Conservation (phyloP, 2,329 filamentous ascomycete species). For the Fusarium drepaniforme region DNA sequence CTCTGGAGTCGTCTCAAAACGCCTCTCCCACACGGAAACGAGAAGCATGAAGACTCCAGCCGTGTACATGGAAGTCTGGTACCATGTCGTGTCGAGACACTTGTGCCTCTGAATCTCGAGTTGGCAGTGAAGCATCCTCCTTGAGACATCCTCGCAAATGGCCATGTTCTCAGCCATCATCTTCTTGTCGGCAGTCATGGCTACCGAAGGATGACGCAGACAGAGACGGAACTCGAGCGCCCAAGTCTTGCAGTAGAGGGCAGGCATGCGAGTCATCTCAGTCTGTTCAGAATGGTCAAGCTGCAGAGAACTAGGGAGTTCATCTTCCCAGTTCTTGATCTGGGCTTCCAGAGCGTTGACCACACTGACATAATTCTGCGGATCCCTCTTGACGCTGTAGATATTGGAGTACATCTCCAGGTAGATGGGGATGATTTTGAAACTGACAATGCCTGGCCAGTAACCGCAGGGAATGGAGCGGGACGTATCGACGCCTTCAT, state of each 20-base stretch:
- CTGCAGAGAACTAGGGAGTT: conserved; percentile 71
- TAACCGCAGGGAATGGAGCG: conserved; percentile 73
- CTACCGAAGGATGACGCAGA: conserved; percentile 72
- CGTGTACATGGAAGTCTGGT: conserved; percentile 78
- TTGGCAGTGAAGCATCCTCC: conserved; percentile 72
- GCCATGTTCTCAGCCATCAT: conserved; percentile 72
- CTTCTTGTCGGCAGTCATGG: conserved; percentile 64
- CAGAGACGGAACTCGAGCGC: conserved; percentile 70
- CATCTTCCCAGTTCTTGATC: conserved; percentile 71
- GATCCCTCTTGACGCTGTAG: conserved; percentile 76
- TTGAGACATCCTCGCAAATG: conserved; percentile 75
- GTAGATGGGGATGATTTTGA: conserved; percentile 74
- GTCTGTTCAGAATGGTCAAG: conserved; percentile 56
- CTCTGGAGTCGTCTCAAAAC: conserved; percentile 67
- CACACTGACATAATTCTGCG: conserved; percentile 72
- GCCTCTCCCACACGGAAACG: conserved; percentile 76
- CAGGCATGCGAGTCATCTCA: conserved; percentile 61
- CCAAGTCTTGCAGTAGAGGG: conserved; percentile 67
- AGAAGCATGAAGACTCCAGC: conserved; percentile 80
- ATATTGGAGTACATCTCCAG: conserved; percentile 82
- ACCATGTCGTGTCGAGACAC: conserved; percentile 83
- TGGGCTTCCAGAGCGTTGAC: conserved; percentile 76
- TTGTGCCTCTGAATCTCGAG: conserved; percentile 72
- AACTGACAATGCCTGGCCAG: conserved; percentile 73
- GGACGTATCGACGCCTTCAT: conserved; percentile 70